Conservation (phyloP, 2,329 filamentous ascomycete genomes). For the Bertia moriformis region DNA sequence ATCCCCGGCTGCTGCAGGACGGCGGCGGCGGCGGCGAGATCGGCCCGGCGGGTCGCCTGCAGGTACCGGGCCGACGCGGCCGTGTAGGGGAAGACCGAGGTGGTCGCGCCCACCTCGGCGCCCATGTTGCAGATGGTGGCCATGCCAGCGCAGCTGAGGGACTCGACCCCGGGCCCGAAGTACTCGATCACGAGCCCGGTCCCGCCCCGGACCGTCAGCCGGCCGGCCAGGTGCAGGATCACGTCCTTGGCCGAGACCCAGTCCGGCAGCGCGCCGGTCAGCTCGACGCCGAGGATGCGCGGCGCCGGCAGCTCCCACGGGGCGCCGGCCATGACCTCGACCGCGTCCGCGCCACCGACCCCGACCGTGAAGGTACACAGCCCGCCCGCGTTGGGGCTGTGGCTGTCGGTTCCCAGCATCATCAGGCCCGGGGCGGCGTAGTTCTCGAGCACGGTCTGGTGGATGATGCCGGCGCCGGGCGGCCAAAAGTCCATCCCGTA, state of each 20-base stretch:
- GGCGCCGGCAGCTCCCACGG: conserved; percentile 97
- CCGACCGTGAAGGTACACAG: conserved; percentile 88
- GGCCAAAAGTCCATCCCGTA: conserved; percentile 96
- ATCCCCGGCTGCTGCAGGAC: conserved; percentile 36
- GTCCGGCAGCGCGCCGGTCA: conserved; percentile 70
- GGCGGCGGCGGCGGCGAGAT: conserved; percentile 54
- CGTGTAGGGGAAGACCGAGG: conserved; percentile 87
- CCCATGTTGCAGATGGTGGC: conserved; percentile 82
- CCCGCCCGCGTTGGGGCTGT: conserved; percentile 94
- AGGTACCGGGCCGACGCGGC: conserved; percentile 74
- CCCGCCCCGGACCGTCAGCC: conserved; percentile 81
- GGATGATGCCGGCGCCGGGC: conserved; percentile 84
- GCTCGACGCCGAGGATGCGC: conserved; percentile 70
- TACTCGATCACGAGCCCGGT: conserved; percentile 94
- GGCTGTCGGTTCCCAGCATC: conserved; percentile 97
- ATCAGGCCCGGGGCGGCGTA: conserved; percentile 93
- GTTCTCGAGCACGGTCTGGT: conserved; percentile 95
- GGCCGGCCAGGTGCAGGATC: conserved; percentile 76
- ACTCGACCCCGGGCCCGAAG: conserved; percentile 75
- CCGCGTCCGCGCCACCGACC: conserved; percentile 90
- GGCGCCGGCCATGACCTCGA: conserved; percentile 88
- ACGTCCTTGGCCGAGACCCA: conserved; percentile 95
- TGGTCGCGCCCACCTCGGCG: conserved; percentile 84
- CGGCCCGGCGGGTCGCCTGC: conserved; percentile 61
- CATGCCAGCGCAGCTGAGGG: conserved; percentile 84